Base-by-base conservation (phyloP, 225 moss, liverwort and hornwort genomes). In the Physcomitrium patens region DNA sequence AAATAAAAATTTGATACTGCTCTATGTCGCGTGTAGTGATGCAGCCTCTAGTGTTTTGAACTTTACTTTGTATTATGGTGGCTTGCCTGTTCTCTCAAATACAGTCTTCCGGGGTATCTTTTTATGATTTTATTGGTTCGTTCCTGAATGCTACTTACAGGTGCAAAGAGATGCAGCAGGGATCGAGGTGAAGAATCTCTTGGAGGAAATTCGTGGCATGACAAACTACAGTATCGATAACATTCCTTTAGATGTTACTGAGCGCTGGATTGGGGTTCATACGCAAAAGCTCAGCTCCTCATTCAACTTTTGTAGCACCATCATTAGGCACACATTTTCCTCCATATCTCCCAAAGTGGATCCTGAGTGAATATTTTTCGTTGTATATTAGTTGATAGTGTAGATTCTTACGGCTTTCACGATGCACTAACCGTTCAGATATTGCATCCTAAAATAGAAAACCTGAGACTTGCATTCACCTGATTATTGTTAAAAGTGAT, bases 241-340 rank as follows among this genome's bases (percentile, higher is more conserved):
- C 73, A 43, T 76, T 54, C 79, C 82, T 48, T n/a, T 77, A 24
- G 75, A 81, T 69, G 70, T 73, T 0, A 83, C 78, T 16, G 88
- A 86, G 49, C 81, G 87, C 55, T 95, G 91, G 93, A 73, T 89
- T 58, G 90, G 81, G 64, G 87, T 85, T 9, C 82, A 71, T 60
- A 71, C 80, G 46, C 90, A 87, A 77, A 88, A 73, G 18, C 81
- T 95, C 64, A 72, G 61, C n/a, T 81, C 79, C 70, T 70, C 82
- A 48, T 80, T 91, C 60, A 77, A 89, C 74, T 91, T 91, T 65
- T 86, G 91, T 73, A 84, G 81, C 72, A 84, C 91, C 11, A 76
- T 91, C 5, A 70, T 89, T 5, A 81, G 85, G 56, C 89, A 91
- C 57, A 76, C 91, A 45, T 84, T 89, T 72, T 67, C 73, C 9